phyloP scores from a whole-genome alignment of 129 eudicot species.

The Logfia minima region DNA sequence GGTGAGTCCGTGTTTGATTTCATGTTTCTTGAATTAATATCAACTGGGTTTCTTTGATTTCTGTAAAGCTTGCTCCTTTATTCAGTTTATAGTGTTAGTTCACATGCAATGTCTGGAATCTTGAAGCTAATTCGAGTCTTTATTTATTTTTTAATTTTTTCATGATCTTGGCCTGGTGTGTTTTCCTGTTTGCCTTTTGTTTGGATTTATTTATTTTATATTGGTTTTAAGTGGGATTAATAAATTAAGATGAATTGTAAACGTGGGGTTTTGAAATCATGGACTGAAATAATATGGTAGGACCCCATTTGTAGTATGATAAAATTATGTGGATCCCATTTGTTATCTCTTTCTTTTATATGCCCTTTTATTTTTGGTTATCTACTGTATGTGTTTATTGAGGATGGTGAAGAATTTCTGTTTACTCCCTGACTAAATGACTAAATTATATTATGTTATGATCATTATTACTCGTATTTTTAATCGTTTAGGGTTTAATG shows the following conservation, averaged over 20 bases:
- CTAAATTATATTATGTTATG: background rate
- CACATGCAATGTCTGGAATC: slow-evolving; percentile 8
- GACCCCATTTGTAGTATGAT: slow-evolving; percentile 40
- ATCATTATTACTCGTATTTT: background rate
- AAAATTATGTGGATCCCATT: slow-evolving; percentile 55
- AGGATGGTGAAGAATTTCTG: slow-evolving; percentile 22
- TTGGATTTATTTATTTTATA: background rate
- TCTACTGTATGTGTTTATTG: slow-evolving; percentile 17
- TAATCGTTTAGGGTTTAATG: slow-evolving; percentile 18
- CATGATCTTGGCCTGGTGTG: slow-evolving; percentile 9
- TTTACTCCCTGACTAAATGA: background rate
- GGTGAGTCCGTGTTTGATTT: slow-evolving; percentile 42
- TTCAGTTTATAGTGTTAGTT: slow-evolving; percentile 8
- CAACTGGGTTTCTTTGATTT: slow-evolving; percentile 27
- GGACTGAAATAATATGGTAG: slow-evolving; percentile 33
- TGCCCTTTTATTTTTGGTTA: slow-evolving; percentile 21
- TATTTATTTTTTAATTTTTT: background rate
- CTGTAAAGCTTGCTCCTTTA: slow-evolving; percentile 6
- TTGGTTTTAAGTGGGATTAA: slow-evolving; percentile 14
- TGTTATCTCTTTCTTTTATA: slow-evolving; percentile 36
- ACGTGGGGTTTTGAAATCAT: slow-evolving; percentile 29
- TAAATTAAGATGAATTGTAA: slow-evolving; percentile 19
- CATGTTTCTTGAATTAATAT: slow-evolving; percentile 20
- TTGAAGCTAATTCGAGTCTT: slow-evolving; percentile 1
- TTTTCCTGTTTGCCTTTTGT: background rate